Base-by-base conservation (phyloP, 108 stramenopile genomes). In the Stephanodiscus triporus region DNA sequence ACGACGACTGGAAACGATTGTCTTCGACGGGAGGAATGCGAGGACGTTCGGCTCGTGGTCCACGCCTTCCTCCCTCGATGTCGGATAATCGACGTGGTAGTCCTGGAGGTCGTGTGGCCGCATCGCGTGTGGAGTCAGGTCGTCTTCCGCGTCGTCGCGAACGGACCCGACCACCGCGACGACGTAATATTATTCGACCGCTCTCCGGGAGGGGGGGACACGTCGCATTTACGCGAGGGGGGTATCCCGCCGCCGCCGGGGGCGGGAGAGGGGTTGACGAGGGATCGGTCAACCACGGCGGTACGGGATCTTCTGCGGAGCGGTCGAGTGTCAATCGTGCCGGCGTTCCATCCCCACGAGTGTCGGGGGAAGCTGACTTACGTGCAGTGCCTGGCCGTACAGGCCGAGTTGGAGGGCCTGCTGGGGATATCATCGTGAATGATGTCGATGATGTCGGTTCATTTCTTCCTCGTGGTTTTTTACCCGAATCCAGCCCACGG, bases 41-140 rank as follows among this genome's bases (percentile, higher is more conserved):
- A 54, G 17, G 9, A 22, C 20, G 53, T 22, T 2, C 49, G 5
- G 24, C 55, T 16, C 30, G 26, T 54, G 26, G 17, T 17, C 0
- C 27, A 32, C 17, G 9, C 64, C 36, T 82, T 82, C 51, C 48
- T 82, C 19, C 60, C 29, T n/a, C 19, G 22, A 43, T 38, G 48
- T 29, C 49, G 63, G 51, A 82, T 82, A n/a, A 43, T 75, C 24
- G 81, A 82, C 34, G 74, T 82, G 4, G 68, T 75, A n/a, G 81
- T 82, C 1, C 66, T 68, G 58, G 81, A 82, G 26, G 69, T 82
- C 24, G 81, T 82, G 24, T 82, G 74, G 70, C 74, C 81, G 10
- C 81, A 82, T 63, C 72, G 81, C 48, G 74, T 75, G 16, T 82
- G 81, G 74, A 82, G 63, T 49, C 74, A 75, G 17, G 57, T 82